Conservation (phyloP, 371 early-diverging fungal genomes). For the Mucor racemosus region DNA sequence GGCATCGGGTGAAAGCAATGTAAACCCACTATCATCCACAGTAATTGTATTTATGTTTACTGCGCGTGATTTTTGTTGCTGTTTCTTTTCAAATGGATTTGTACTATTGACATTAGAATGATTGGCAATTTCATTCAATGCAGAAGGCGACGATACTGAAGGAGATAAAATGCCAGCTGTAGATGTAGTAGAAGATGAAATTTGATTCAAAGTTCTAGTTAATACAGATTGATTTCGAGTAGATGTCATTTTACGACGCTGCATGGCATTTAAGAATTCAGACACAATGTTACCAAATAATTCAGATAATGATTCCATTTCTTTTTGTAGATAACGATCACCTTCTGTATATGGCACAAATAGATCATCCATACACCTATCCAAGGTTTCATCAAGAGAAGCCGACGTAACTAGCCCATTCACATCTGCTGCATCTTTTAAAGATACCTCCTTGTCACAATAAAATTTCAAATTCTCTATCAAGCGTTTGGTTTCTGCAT, state of each 20-base stretch:
- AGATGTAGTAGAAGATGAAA: constrained; percentile 54
- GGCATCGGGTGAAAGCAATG: constrained; percentile 62
- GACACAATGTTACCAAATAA: constrained; percentile 64
- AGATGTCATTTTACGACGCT: constrained; percentile 62
- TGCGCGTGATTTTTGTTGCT: constrained; percentile 6
- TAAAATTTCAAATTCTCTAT: constrained; percentile 74
- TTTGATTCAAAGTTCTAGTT: constrained; percentile 74
- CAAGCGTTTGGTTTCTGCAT: constrained; percentile 75
- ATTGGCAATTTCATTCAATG: constrained; percentile 14
- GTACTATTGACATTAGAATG: not conserved
- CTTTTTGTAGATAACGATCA: constrained; percentile 82
- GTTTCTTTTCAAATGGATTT: constrained; percentile 22
- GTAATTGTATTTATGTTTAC: constrained; percentile 29
- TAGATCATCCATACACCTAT: constrained; percentile 92
- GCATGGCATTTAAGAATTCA: constrained; percentile 50
- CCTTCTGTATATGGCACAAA: constrained; percentile 94
- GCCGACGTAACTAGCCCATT: constrained; percentile 47
- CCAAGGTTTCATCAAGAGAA: constrained; percentile 67
- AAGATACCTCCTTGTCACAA: constrained; percentile 59
- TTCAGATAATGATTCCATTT: constrained; percentile 67
- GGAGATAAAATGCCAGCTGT: constrained; percentile 32
- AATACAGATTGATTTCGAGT: constrained; percentile 67
- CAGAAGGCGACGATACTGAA: constrained; percentile 17
- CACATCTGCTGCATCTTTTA: constrained; percentile 28
- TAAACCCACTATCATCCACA: constrained; percentile 53